Percentiles rank a stretch among this genome's conserved stretches.
These are phyloP conservation scores for Cetradonia linearis DNA, from an alignment of 495 filamentous ascomycete genomes.

Conservation along the genomic window DNA sequence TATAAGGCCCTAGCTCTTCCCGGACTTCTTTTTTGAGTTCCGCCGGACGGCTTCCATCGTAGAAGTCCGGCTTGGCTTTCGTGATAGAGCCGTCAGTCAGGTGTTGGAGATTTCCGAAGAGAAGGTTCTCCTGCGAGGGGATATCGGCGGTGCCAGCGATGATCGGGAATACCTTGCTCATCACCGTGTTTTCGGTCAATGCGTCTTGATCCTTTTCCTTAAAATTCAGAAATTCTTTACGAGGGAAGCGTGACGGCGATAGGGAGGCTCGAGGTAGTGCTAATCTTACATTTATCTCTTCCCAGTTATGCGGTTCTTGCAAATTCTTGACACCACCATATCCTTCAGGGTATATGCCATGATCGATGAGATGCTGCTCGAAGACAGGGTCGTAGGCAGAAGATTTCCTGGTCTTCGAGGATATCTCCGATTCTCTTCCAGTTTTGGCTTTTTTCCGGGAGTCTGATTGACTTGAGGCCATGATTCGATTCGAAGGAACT, in stretches of 20 bases:
- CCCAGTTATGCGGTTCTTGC: neutral
- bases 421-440: conserved; percentile 1
- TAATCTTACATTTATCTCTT: conserved; percentile 26
- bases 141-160: conserved; percentile 27
- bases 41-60: conserved; percentile 31
- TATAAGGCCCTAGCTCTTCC: neutral
- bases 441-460: conserved; percentile 10
- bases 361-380: neutral
- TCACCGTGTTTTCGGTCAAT: conserved; percentile 29
- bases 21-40: conserved; percentile 19
- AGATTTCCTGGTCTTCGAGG: neutral
- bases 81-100: conserved; percentile 29
- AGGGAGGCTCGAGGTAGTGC: conserved; percentile 30
- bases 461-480: conserved; percentile 17
- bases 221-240: conserved; percentile 26
- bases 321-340: neutral
- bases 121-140: conserved; percentile 22
- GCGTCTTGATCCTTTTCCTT: conserved; percentile 25
- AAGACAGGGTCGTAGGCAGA: neutral
- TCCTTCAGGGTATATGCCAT: conserved; percentile 5
- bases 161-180: conserved; percentile 29
- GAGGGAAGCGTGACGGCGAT: conserved; percentile 32
- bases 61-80: conserved; percentile 31
- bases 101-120: conserved; percentile 31
- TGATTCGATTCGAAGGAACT: conserved; percentile 11